Conservation (phyloP, 768 basidiomycete genomes). For the Inosperma sp. region DNA sequence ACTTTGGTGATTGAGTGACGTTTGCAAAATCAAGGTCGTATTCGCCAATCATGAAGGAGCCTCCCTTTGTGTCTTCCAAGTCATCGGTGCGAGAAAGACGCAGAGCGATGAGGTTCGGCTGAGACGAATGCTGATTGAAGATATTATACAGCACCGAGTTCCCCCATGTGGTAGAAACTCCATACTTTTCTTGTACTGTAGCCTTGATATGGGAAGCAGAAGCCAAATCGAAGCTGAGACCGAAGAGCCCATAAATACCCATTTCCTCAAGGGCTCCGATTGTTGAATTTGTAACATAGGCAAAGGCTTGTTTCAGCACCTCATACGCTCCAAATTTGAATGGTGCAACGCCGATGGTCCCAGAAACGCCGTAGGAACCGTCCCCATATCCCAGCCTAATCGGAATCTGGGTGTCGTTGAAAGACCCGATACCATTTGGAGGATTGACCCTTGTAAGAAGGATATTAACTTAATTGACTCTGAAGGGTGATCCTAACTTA, state of each 20-base stretch:
- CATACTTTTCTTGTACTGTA: slow-evolving; percentile 21
- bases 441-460: slow-evolving; percentile 39
- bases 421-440: slow-evolving; percentile 27
- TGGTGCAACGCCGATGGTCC: slow-evolving; percentile 30
- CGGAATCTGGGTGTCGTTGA: slow-evolving; percentile 31
- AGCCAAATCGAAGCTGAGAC: slow-evolving; percentile 31
- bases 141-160: slow-evolving; percentile 38
- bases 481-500: no score
- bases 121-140: slow-evolving; percentile 30
- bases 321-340: slow-evolving; percentile 31
- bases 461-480: no score
- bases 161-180: slow-evolving; percentile 28
- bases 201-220: slow-evolving; percentile 28
- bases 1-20: slow-evolving; percentile 27
- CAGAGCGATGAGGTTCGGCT: slow-evolving; percentile 39
- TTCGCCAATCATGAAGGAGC: slow-evolving; percentile 40
- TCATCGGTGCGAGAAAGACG: slow-evolving; percentile 40
- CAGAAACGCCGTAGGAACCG: slow-evolving; percentile 31
- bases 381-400: slow-evolving; percentile 32
- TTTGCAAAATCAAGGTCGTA: slow-evolving; percentile 33
- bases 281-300: slow-evolving; percentile 22
- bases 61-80: slow-evolving; percentile 37
- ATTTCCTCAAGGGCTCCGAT: slow-evolving; percentile 13
- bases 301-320: slow-evolving; percentile 29
- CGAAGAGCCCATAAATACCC: slow-evolving; percentile 33